These are phyloP conservation scores for Stropharia rugosoannulata DNA, from an alignment of 768 basidiomycete species.

Conservation along the genomic window DNA sequence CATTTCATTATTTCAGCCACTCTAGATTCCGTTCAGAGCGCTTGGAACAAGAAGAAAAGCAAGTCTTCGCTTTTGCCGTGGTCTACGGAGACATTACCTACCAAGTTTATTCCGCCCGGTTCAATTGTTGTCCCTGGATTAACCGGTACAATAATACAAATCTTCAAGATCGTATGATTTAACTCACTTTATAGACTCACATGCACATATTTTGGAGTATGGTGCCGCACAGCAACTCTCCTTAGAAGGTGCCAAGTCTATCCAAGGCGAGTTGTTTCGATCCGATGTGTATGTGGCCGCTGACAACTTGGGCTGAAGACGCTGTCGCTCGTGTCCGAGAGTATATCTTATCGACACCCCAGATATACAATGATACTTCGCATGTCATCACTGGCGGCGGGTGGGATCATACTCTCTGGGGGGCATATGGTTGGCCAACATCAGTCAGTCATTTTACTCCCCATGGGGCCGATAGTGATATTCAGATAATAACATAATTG, in stretches of 20 bases:
- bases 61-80: background rate
- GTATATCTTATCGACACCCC: conserved; percentile 59
- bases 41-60: conserved; percentile 2
- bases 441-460: conserved; percentile 45
- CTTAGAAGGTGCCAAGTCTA: conserved; percentile 58
- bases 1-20: background rate
- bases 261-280: conserved; percentile 42
- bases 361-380: conserved; percentile 53
- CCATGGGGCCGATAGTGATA: background rate
- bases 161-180: background rate
- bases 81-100: conserved; percentile 8
- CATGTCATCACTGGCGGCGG: conserved; percentile 79
- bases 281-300: background rate
- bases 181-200: conserved; percentile 55
- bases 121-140: conserved; percentile 73
- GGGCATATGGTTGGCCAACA: conserved; percentile 58
- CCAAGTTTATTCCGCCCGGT: conserved; percentile 51
- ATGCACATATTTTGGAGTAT: conserved; percentile 78
- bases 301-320: conserved; percentile 34
- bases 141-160: conserved; percentile 47
- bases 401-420: conserved; percentile 90
- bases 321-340: conserved; percentile 60
- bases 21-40: conserved; percentile 34
- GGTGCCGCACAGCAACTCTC: conserved; percentile 65
- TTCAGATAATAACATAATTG: conserved; percentile 1